A percentile compares a stretch with the other conserved stretches of the same genome.
Conservation (phyloP, 1,139 yeast genomes). For the Taphrina communis region DNA sequence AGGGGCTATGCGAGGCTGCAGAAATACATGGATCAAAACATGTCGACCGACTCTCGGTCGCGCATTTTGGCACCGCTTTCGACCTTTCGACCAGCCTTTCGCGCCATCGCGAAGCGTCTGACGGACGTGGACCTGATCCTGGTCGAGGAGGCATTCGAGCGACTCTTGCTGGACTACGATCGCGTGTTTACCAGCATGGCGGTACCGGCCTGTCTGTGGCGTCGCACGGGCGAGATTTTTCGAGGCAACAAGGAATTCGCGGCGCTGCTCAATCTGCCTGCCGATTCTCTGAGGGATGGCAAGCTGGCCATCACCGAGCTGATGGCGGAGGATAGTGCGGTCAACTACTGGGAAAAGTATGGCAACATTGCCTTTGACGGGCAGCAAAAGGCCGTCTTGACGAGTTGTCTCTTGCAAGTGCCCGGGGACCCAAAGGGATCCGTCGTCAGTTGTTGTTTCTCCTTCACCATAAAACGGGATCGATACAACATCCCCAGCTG, state of each 20-base stretch:
- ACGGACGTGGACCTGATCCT: conserved; percentile 89
- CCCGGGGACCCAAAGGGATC: conserved; percentile 58
- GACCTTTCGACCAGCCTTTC: conserved; percentile 87
- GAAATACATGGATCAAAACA: conserved; percentile 88
- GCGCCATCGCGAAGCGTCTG: conserved; percentile 88
- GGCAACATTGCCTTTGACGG: conserved; percentile 96
- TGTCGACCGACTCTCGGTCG: conserved; percentile 83
- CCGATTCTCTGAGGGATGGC: conserved; percentile 92
- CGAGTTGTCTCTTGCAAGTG: conserved; percentile 86
- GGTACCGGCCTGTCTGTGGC: conserved; percentile 96
- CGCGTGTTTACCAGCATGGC: conserved; percentile 97
- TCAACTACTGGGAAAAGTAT: conserved; percentile 97
- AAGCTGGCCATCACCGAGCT: conserved; percentile 89
- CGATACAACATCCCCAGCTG: conserved; percentile 94
- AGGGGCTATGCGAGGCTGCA: conserved; percentile 90
- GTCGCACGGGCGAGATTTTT: conserved; percentile 95
- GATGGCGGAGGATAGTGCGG: conserved; percentile 96
- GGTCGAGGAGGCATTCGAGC: conserved; percentile 92
- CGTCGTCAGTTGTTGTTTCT: conserved; percentile 73
- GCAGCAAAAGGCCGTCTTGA: conserved; percentile 92
- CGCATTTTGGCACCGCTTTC: conserved; percentile 87
- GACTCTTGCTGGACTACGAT: conserved; percentile 91
- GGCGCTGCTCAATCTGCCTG: conserved; percentile 85
- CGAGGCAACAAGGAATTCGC: conserved; percentile 97
- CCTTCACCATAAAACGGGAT: conserved; percentile 91